Base-by-base conservation (phyloP, 1,284 basidiomycete genomes). In the Irpex lacteus region DNA sequence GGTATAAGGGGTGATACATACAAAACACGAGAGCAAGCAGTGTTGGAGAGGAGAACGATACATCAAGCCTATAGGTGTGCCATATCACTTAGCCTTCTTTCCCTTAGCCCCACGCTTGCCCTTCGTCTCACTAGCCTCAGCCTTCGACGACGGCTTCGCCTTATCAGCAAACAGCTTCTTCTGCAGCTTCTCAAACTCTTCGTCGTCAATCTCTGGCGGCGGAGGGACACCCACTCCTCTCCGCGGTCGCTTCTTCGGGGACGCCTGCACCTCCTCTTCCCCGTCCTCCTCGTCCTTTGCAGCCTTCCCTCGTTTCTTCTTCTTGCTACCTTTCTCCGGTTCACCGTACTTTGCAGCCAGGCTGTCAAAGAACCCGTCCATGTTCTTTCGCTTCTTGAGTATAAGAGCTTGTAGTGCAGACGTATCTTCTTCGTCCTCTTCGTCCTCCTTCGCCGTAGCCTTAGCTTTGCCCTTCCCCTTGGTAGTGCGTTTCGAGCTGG, bases 301-400 rank as follows among this genome's bases (percentile, higher is more conserved):
- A 2, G 63, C 71, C 59, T 79, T 80, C 6, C 72, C 78, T 8
- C 88, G 82, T 56, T 71, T 73, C 73, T 88, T 89, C 79, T 85
- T 87, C 60, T 84, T 81, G 73, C 84, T 86, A 54, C 80, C 71
- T 68, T 77, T 78, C 65, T 74, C 77, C 19, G 66, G 74, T 63
- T 85, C 85, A 15, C 82, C 81, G 73, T 98, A 98, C 76, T 97
- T 98, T 0, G 87, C 87, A 38, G 93, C 91, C 63, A 98, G 81
- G 59, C 81, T 82, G 70, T 94, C 91, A 68, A 97, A 84, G 72
- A 92, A 91, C 54, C 82, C 78, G 65, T 87, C 85, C 74, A 88
- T 82, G 65, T 88, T 85, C 74, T 92, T 90, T 68, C 89, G 85
- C 73, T 85, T 87, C 77, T 90, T 89, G 66, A 92, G 77, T 63